These are phyloP conservation scores for Rhizoclosmatium sp. DNA, from an alignment of 192 early-diverging fungal species.

Conservation along the genomic window DNA sequence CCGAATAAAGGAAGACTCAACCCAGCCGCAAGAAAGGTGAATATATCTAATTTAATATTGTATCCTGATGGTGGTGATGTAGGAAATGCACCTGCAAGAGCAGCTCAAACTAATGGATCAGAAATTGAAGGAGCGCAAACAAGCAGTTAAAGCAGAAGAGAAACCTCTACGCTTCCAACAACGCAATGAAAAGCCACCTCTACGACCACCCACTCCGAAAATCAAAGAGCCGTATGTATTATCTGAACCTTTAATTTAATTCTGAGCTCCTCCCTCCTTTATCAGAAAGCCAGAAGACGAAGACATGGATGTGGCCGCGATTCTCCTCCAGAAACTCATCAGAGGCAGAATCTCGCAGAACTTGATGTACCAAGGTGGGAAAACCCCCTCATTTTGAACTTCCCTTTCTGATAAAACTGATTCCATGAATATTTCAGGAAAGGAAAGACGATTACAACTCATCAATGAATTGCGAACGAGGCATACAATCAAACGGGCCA, in stretches of 20 bases:
- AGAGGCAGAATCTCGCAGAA: slow-evolving; percentile 65
- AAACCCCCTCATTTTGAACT: slow-evolving; percentile 16
- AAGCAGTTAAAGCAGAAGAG: slow-evolving; percentile 29
- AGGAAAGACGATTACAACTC: slow-evolving; percentile 58
- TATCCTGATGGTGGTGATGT: background rate
- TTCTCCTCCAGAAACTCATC: slow-evolving; percentile 62
- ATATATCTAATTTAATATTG: background rate
- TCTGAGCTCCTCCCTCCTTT: background rate
- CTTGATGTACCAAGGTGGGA: slow-evolving; percentile 57
- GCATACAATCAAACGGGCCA: slow-evolving; percentile 48
- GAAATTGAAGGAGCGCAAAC: slow-evolving; percentile 56
- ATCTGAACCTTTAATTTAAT: background rate
- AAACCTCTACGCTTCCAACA: slow-evolving; percentile 55
- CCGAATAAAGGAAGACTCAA: slow-evolving; percentile 35
- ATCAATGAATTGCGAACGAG: slow-evolving; percentile 65
- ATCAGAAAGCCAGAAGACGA: slow-evolving; percentile 54
- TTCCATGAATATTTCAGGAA: slow-evolving; percentile 30
- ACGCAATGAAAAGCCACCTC: slow-evolving; percentile 60
- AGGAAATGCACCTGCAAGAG: slow-evolving; percentile 60
- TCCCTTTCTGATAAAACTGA: slow-evolving; percentile 14
- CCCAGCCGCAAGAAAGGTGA: slow-evolving; percentile 49
- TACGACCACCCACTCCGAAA: slow-evolving; percentile 58
- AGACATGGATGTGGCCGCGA: slow-evolving; percentile 56
- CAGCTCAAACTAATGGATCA: slow-evolving; percentile 61
- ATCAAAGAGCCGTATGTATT: slow-evolving; percentile 47